A percentile compares a stretch with the other conserved stretches of the same genome.
These are phyloP conservation scores for Malassezia obtusa DNA, from an alignment of 1,284 basidiomycete genomes.

Conservation along the genomic window DNA sequence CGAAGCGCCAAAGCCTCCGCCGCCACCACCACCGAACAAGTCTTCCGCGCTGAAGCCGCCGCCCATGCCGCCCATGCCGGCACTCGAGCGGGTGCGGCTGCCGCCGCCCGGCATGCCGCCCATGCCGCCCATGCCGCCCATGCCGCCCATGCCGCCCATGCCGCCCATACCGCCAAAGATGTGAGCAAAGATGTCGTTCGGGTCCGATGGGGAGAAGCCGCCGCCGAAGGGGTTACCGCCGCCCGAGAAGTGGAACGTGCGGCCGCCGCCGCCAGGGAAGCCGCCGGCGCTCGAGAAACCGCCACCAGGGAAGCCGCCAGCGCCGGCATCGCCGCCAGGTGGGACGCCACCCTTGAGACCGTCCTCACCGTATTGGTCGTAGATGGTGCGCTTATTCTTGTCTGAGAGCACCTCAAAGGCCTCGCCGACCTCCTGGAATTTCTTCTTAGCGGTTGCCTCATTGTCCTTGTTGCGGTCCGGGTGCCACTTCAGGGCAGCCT, in stretches of 20 bases:
- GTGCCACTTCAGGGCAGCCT: constrained; percentile 71
- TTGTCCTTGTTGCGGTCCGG: constrained; percentile 73
- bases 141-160: constrained; percentile 28
- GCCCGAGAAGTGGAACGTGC: constrained; percentile 29
- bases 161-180: constrained; percentile 39
- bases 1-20: constrained; percentile 18
- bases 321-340: constrained; percentile 39
- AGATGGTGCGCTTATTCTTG: constrained; percentile 80
- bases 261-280: constrained; percentile 25
- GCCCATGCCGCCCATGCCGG: constrained; percentile 27
- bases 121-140: constrained; percentile 32
- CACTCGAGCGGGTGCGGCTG: neutral
- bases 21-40: constrained; percentile 28
- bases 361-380: constrained; percentile 93
- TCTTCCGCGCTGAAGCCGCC: constrained; percentile 27
- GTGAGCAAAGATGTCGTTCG: constrained; percentile 80
- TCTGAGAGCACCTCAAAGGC: constrained; percentile 94
- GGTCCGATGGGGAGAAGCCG: constrained; percentile 57
- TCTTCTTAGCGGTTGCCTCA: constrained; percentile 67
- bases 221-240: constrained; percentile 25
- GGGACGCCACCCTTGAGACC: constrained; percentile 63
- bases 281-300: constrained; percentile 25
- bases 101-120: constrained; percentile 32
- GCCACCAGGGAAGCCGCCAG: constrained; percentile 19
- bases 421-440: constrained; percentile 94